phyloP scores from a whole-genome alignment of 768 basidiomycete genomes.

The Cystobasidium onofrii region DNA sequence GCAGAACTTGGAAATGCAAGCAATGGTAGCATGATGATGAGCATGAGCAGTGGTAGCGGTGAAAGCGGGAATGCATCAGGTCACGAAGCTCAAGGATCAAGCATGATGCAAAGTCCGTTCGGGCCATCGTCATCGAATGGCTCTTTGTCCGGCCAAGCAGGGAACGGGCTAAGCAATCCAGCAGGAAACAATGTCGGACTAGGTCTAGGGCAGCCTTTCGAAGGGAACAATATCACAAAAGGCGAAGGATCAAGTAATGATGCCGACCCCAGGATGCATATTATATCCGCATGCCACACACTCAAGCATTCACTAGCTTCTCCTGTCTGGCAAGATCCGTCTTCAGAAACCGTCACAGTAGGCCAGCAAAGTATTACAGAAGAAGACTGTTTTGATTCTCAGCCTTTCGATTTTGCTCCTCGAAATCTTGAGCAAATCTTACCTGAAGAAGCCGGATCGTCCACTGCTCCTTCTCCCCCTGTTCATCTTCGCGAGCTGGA shows the following conservation, averaged over 20 bases:
- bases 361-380: neutral
- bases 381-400: constrained; percentile 17
- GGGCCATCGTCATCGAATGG: neutral
- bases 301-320: constrained; percentile 6
- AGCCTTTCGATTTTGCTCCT: constrained; percentile 8
- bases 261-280: constrained; percentile 16
- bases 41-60: neutral
- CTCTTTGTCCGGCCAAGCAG: neutral
- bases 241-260: neutral
- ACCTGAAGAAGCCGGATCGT: neutral
- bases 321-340: constrained; percentile 13
- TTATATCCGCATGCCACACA: constrained; percentile 19
- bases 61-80: neutral
- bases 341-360: no score
- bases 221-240: neutral
- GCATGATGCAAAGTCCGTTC: neutral
- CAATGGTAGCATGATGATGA: neutral
- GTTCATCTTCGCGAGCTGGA: constrained; percentile 18
- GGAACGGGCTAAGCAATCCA: neutral
- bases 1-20: neutral
- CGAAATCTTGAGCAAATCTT: neutral
- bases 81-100: neutral
- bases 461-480: neutral
- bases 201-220: constrained; percentile 5
- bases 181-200: neutral